phyloP scores from a whole-genome alignment of 78 protist species.

The Dictyostelium brefeldianum region DNA sequence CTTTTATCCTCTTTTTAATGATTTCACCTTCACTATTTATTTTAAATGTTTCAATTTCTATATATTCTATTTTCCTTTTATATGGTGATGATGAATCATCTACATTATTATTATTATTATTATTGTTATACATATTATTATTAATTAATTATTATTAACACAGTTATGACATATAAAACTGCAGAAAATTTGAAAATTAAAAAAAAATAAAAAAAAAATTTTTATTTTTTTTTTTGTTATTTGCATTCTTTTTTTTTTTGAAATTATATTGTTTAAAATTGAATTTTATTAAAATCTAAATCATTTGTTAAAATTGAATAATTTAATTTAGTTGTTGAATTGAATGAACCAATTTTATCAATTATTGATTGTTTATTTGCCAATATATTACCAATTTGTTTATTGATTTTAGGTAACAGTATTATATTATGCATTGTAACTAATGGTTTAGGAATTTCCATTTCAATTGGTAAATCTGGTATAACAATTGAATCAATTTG shows the following conservation, averaged over 20 bases:
- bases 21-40: background rate
- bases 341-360: background rate
- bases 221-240: background rate
- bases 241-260: background rate
- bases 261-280: background rate
- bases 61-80: too few species aligned
- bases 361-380: background rate
- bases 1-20: background rate
- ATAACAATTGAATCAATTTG: background rate
- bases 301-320: conserved; percentile 32
- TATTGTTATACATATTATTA: too few species aligned
- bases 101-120: too few species aligned
- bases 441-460: conserved; percentile 48
- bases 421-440: conserved; percentile 11
- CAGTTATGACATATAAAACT: too few species aligned
- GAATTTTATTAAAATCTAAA: conserved; percentile 34
- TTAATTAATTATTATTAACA: too few species aligned
- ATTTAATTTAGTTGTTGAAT: background rate
- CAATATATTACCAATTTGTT: background rate
- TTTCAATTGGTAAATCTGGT: conserved; percentile 33
- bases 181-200: too few species aligned
- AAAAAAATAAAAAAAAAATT: background rate
- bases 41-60: background rate
- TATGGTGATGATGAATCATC: too few species aligned
- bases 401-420: conserved; percentile 34